Evolutionary conservation across 129 eudicot species (phyloP).

Genomic region (Saussurea involucrata): DNA sequence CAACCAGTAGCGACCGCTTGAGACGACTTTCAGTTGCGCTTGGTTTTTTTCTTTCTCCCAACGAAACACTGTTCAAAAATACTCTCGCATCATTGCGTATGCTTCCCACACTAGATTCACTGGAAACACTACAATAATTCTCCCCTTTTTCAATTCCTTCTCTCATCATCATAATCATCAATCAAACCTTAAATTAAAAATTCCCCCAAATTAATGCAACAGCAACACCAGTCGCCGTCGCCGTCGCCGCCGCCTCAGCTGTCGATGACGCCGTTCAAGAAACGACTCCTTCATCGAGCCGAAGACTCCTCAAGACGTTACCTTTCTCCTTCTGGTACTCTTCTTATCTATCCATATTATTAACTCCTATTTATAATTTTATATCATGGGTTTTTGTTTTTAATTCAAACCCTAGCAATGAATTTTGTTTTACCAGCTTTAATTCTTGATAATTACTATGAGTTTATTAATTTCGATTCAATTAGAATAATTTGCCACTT

Average conservation of each 20-base stretch:
- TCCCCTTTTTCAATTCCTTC: neutral
- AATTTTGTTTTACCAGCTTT: constrained; percentile 5
- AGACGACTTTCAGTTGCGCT: constrained; percentile 2
- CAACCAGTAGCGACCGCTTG: constrained; percentile 6
- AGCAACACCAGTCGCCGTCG: neutral
- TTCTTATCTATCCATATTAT: neutral
- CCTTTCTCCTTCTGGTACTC: constrained; percentile 16
- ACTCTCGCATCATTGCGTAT: constrained; percentile 16
- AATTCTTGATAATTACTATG: neutral
- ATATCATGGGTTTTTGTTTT: neutral
- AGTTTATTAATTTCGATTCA: neutral
- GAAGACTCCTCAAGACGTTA: constrained; percentile 19
- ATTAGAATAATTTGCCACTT: neutral
- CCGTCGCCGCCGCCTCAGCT: constrained; percentile 25
- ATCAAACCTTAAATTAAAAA: neutral
- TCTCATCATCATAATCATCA: neutral
- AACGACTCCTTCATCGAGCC: constrained; percentile 40
- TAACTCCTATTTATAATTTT: neutral
- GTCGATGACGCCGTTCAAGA: constrained; percentile 39
- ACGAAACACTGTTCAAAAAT: constrained; percentile 12
- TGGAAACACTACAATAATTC: neutral
- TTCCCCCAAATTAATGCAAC: constrained; percentile 24
- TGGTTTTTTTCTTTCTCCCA: constrained; percentile 14
- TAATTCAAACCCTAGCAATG: constrained; percentile 19
- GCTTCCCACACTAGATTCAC: constrained; percentile 8